Evolutionary conservation across 768 basidiomycete genomes (phyloP), one percentile per base, ranked within the genome.

Genomic region (Leucocoprinus leucothites): DNA sequence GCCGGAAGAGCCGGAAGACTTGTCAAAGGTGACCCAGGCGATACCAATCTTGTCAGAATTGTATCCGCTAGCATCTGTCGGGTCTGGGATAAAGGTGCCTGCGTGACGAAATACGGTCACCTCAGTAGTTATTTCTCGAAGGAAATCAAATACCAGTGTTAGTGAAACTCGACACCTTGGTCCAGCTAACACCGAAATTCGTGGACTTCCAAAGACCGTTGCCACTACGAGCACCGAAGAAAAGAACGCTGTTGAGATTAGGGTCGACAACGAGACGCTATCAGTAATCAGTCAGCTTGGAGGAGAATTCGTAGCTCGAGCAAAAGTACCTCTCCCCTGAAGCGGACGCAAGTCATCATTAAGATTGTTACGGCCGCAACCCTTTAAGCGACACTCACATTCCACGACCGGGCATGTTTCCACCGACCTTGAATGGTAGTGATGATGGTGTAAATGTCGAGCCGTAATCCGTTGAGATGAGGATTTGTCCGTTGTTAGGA

Each of bases 361-460:
- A 22, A 40, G 18, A 34, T 21, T 3, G 1, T 7, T 28, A 48
- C 9, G 18, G 5, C 2, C 18, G 31, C n/a, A 34, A 19, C 22
- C 16, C 9, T 14, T 55, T 2, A 36, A 35, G 25, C 3, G 7
- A 24, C 3, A 63, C 69, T 68, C 57, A 77, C 77, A 84, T 78
- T 62, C 83, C 85, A 63, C 84, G 81, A 48, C 84, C 84, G 31
- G 84, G 84, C 84, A 84, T 84, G 64, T 85, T 85, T 7, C 84
- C 84, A 28, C 85, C 84, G 28, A 85, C 78, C 59, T 87, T 87
- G 75, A 86, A 86, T 0, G 84, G 79, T 0, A 87, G 67, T 6
- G 65, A 60, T 5, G 81, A 78, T 1, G 75, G 59, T 1, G 74
- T 79, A 63, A 77, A 87, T 0, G 81, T 81, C n/a, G 73, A 63